Evolutionary conservation across 2,329 filamentous ascomycete species (phyloP).

Genomic region (Nothopassalora personata): DNA sequence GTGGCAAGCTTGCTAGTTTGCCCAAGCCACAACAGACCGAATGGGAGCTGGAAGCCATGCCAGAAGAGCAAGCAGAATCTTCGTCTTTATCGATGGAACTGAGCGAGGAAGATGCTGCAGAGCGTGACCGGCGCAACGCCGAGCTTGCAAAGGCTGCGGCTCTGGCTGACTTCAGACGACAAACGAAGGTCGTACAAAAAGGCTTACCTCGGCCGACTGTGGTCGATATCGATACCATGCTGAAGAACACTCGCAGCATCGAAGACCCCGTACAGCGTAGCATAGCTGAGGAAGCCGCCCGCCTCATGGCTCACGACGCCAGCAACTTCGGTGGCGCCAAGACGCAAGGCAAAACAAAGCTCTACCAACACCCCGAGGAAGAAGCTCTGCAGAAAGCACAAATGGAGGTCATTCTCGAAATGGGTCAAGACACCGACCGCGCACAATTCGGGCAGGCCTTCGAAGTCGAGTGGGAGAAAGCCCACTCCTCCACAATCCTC

Average conservation of each 20-base stretch:
- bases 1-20: constrained; percentile 68
- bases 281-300: constrained; percentile 71
- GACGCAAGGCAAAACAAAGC: constrained; percentile 53
- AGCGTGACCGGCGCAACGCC: constrained; percentile 67
- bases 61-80: constrained; percentile 69
- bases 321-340: constrained; percentile 65
- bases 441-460: constrained; percentile 44
- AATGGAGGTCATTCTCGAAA: constrained; percentile 68
- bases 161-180: constrained; percentile 67
- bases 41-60: constrained; percentile 80
- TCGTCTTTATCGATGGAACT: constrained; percentile 43
- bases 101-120: constrained; percentile 63
- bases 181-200: constrained; percentile 87
- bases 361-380: constrained; percentile 64
- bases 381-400: constrained; percentile 67
- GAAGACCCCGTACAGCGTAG: constrained; percentile 61
- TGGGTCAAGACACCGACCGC: constrained; percentile 44
- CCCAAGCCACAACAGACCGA: constrained; percentile 91
- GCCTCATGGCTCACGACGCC: constrained; percentile 78
- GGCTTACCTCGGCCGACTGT: constrained; percentile 69
- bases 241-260: constrained; percentile 57
- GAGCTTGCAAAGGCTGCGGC: constrained; percentile 58
- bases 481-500: constrained; percentile 50
- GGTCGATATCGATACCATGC: constrained; percentile 65
- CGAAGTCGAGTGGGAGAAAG: constrained; percentile 42